phyloP scores from a whole-genome alignment of 2,329 filamentous ascomycete genomes.

The Chaetoscypha palmicola region DNA sequence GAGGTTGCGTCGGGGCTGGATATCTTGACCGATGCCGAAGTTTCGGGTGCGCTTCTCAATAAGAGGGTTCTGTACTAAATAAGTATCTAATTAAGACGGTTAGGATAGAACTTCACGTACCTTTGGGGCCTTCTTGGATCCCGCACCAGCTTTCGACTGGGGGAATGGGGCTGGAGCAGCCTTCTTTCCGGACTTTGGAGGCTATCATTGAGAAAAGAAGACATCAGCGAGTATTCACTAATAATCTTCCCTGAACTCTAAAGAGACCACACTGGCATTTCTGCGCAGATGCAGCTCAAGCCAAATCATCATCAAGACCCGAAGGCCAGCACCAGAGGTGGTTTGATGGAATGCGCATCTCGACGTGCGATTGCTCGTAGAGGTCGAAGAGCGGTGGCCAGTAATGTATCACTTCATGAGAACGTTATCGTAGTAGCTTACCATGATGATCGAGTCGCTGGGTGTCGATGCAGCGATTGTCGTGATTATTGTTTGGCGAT shows the following conservation, averaged over 20 bases:
- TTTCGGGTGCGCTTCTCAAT: slow-evolving; percentile 97
- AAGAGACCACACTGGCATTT: slow-evolving; percentile 51
- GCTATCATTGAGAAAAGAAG: slow-evolving; percentile 99
- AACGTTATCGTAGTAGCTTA: slow-evolving; percentile 45
- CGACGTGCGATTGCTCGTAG: slow-evolving; percentile 34
- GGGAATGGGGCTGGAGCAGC: slow-evolving; percentile 94
- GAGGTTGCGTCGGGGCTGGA: slow-evolving; percentile 93
- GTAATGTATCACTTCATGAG: slow-evolving; percentile 25
- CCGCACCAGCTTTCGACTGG: slow-evolving; percentile 75
- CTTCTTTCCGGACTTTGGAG: slow-evolving; percentile 97
- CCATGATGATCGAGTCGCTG: slow-evolving; percentile 49
- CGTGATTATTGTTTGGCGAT: slow-evolving; percentile 28
- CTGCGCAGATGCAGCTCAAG: slow-evolving; percentile 48
- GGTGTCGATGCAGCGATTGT: slow-evolving; percentile 34
- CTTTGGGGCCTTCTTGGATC: slow-evolving; percentile 92
- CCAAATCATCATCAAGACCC: slow-evolving; percentile 51
- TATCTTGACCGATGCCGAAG: slow-evolving; percentile 98
- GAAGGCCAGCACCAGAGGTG: slow-evolving; percentile 15
- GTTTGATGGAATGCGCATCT: slow-evolving; percentile 29
- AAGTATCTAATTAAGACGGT: slow-evolving; percentile 12
- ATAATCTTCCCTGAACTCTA: slow-evolving; percentile 89
- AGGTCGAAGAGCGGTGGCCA: slow-evolving; percentile 33
- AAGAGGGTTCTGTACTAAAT: slow-evolving; percentile 75
- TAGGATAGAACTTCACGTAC: slow-evolving; percentile 49
- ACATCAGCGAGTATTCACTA: slow-evolving; percentile 82